Base-by-base conservation (phyloP, 257 asterid genomes). In the Gynochthodes officinalis region DNA sequence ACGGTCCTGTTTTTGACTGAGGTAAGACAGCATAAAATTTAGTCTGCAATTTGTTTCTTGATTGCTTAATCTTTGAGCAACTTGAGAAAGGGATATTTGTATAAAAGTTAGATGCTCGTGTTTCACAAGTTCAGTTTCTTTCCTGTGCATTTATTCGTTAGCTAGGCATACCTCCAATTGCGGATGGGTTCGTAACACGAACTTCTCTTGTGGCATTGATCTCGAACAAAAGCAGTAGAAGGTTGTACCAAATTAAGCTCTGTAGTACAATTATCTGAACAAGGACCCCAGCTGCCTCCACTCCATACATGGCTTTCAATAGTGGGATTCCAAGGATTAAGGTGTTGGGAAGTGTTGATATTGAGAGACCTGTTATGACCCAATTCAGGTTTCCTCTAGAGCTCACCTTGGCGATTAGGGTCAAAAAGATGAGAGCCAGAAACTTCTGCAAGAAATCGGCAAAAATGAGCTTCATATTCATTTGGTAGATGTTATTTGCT, bases 191-290 rank as follows among this genome's bases (percentile, higher is more conserved):
- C 53, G 80, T 58, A 59, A 53, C 76, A n/a, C 60, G 10, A 72
- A 82, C 63, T 79, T 87, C 84, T 81, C 77, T 81, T 54, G 86
- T 69, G 62, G 89, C 96, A 76, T 84, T 75, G 67, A 89, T 74
- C 89, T 93, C 95, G n/a, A 89, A 85, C 76, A 90, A 89, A 75
- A 93, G 79, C 76, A 90, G 79, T 73, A 90, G 78, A 77, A 93
- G 81, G 84, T 89, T 93, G 82, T 90, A 84, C 98, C 98, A 93
- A 75, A 93, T 77, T 70, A 93, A 81, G 84, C 97, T 90, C 67
- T 93, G 98, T 15, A 93, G 72, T 39, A 89, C 93, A 73, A 93
- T 86, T 69, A 93, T 86, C 90, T 90, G 98, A 12, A 77, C 78
- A 62, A 93, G 73, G 69, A 86, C 68, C 35, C 35, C 49, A 18